Evolutionary conservation across 108 stramenopile genomes (phyloP).

Genomic region (Cyclotella choctawhatcheeana): DNA sequence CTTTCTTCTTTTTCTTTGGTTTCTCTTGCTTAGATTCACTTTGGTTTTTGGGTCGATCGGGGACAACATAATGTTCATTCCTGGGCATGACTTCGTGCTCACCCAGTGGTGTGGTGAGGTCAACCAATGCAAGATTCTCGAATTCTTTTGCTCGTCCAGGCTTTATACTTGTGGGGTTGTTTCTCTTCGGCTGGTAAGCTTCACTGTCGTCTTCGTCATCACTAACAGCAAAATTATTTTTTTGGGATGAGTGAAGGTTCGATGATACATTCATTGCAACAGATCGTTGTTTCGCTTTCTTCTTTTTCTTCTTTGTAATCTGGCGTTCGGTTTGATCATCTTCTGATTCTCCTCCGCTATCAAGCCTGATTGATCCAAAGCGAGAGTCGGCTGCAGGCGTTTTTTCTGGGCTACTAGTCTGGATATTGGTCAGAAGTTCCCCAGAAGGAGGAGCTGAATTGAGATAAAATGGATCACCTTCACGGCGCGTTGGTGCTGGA

Average conservation of each 20-base stretch:
- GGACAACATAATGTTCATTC: conserved; percentile 73
- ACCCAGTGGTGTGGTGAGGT: conserved; percentile 82
- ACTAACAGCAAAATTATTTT: conserved; percentile 54
- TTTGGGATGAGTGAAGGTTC: conserved; percentile 13
- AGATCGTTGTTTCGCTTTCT: conserved; percentile 59
- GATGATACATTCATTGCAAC: conserved; percentile 17
- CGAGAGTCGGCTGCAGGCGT: conserved; percentile 18
- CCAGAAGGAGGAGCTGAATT: conserved; percentile 30
- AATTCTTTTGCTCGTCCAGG: conserved; percentile 52
- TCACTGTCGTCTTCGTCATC: conserved; percentile 80
- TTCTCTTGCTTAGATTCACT: conserved; percentile 18
- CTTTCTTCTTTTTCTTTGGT: conserved; percentile 66
- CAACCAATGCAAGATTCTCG: conserved; percentile 76
- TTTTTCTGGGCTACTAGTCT: conserved; percentile 12
- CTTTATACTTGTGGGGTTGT: conserved; percentile 12
- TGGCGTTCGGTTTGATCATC: conserved; percentile 38
- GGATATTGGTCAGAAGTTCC: conserved; percentile 16
- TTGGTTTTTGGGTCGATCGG: conserved; percentile 35
- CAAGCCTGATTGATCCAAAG: conserved; percentile 76
- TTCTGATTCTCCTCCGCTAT: conserved; percentile 69
- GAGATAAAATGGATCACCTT: conserved; percentile 80
- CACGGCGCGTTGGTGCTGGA: conserved; percentile 23
- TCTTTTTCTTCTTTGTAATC: conserved; percentile 70
- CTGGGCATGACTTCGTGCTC: conserved; percentile 86
- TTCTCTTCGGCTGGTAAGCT: conserved; percentile 27